A percentile compares a stretch with the other conserved stretches of the same genome.
Conservation (phyloP, 208 protist genomes). For the Leishmania aethiopica region DNA sequence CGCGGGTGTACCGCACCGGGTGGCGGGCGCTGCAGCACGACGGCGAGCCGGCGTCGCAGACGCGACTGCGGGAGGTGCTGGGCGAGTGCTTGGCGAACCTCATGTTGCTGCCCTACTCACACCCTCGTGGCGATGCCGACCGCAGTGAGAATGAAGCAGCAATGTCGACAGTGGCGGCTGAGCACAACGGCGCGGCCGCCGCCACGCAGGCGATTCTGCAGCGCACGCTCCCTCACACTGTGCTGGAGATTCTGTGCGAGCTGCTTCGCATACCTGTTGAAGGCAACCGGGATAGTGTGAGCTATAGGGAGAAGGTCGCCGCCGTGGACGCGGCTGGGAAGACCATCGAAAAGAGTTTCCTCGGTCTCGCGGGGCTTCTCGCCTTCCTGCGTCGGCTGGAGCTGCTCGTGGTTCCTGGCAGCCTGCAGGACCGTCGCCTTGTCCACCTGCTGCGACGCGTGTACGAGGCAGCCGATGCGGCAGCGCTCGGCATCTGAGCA, state of each 20-base stretch:
- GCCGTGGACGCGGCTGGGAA: constrained; percentile 11
- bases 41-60: constrained; percentile 53
- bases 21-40: constrained; percentile 46
- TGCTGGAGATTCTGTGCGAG: constrained; percentile 67
- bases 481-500: constrained; percentile 25
- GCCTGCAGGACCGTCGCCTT: constrained; percentile 41
- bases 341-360: constrained; percentile 42
- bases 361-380: constrained; percentile 66
- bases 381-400: constrained; percentile 70
- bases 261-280: constrained; percentile 36
- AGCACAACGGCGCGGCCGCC: constrained; percentile 3
- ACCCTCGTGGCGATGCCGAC: constrained; percentile 18
- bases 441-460: constrained; percentile 44
- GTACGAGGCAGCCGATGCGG: constrained; percentile 53
- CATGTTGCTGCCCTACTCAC: constrained; percentile 53
- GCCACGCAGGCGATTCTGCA: constrained; percentile 39
- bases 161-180: not conserved
- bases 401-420: constrained; percentile 48
- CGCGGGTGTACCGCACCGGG: constrained; percentile 34
- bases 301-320: not conserved
- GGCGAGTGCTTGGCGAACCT: constrained; percentile 78
- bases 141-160: constrained; percentile 19
- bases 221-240: constrained; percentile 49
- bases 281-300: not conserved
- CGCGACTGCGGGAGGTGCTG: constrained; percentile 58